Base-by-base conservation (phyloP, 1,284 basidiomycete genomes). In the Rhodotorula glutinis region DNA sequence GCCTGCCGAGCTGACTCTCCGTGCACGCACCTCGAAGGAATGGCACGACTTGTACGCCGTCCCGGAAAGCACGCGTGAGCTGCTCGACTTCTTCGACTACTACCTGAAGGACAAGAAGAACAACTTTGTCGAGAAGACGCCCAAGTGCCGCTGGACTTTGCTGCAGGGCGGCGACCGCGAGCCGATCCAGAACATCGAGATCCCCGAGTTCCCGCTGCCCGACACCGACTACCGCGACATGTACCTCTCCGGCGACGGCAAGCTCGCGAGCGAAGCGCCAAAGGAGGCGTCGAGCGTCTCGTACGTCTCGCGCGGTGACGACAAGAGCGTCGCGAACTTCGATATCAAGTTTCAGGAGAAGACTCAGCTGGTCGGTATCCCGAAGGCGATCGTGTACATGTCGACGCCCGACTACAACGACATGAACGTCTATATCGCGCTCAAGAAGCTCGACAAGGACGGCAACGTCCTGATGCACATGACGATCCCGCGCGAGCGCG, bases 81-180 rank as follows among this genome's bases (percentile, higher is more conserved):
- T 75, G 43, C 67, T 60, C 62, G 58, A 60, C 19, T 75, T 73
- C 68, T 75, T 72, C 43, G 74, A 75, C 68, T 59, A 60, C 52
- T 75, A 73, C 67, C 66, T 73, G 57, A 67, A 69, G 60, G 73
- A 70, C 62, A 65, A 69, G 63, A 49, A 70, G 52, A 75, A 75
- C 56, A 69, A 64, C 51, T 75, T 74, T 62, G 74, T 62, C 57
- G 63, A 70, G 29, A 62, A 67, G 41, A 71, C 68, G 11, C 72
- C 72, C 23, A 73, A 67, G 44, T 57, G 69, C 30, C 63, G 63
- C 38, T 65, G 70, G 70, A 46, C 70, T 3, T 63, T 67, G n/a
- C 55, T 72, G 23, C 70, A 66, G 8, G 63, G 66, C 30, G 70
- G 70, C 25, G 70, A 72, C 55, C 67, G 67, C 19, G 64, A 72